Conservation (phyloP, 192 early-diverging fungal species). For the Linnemannia hyalina region DNA sequence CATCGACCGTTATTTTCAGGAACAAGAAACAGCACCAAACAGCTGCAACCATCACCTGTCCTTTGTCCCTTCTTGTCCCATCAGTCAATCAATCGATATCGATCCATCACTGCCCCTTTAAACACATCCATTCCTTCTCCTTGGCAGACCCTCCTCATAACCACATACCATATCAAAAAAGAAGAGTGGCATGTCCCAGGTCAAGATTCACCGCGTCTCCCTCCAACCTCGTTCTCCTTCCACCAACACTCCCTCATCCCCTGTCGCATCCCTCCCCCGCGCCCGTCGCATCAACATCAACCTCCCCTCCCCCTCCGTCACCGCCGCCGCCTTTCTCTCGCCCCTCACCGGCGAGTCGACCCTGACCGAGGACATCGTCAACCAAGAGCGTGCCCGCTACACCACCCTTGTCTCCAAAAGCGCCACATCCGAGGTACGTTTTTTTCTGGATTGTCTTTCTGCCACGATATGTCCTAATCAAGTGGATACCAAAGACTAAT, state of each 20-base stretch:
- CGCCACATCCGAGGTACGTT: slow-evolving; percentile 37
- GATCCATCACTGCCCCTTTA: neutral
- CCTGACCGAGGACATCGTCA: slow-evolving; percentile 5
- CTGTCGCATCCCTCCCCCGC: neutral
- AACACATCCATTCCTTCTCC: no score
- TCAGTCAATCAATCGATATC: neutral
- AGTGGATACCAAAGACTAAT: neutral
- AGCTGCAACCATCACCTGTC: neutral
- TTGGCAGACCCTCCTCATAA: neutral
- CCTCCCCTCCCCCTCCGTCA: slow-evolving; percentile 22
- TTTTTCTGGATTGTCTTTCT: neutral
- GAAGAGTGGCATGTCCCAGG: slow-evolving; percentile 15
- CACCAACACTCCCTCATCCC: neutral
- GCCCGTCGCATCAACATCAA: slow-evolving; percentile 36
- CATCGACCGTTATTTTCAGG: neutral
- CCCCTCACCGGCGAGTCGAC: slow-evolving; percentile 14
- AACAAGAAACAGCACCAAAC: slow-evolving; percentile 5
- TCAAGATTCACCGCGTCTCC: slow-evolving; percentile 17
- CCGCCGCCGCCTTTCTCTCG: slow-evolving; percentile 29
- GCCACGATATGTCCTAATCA: neutral
- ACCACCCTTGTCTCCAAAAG: slow-evolving; percentile 34
- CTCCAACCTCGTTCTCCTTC: slow-evolving; percentile 25
- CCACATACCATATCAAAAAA: neutral
- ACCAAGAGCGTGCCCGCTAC: slow-evolving; percentile 31
- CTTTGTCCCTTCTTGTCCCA: neutral